Conservation (phyloP, 2,329 filamentous ascomycete species). For the Claviceps humidiphila region DNA sequence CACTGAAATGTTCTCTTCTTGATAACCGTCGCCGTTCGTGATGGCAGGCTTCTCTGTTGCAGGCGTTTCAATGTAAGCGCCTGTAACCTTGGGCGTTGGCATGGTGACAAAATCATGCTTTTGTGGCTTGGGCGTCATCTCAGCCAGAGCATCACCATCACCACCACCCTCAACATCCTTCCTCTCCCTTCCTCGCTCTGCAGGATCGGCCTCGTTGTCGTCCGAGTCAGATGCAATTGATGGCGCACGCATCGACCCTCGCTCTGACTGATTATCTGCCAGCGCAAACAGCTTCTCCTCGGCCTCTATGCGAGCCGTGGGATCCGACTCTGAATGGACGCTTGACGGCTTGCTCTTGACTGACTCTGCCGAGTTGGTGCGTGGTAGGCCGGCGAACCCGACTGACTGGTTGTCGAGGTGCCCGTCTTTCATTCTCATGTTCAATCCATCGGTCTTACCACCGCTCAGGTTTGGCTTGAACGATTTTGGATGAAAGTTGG, state of each 20-base stretch:
- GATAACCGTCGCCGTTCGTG: constrained; percentile 5
- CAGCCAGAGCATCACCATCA: constrained; percentile 17
- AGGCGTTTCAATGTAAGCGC: constrained; percentile 45
- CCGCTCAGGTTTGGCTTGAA: not conserved
- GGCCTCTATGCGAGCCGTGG: constrained; percentile 41
- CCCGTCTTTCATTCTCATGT: constrained; percentile 11
- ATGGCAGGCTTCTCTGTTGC: constrained; percentile 30
- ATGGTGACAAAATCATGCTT: constrained; percentile 33
- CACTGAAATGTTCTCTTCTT: not conserved
- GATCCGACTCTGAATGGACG: constrained; percentile 38
- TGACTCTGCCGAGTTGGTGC: constrained; percentile 32
- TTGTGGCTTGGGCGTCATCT: constrained; percentile 34
- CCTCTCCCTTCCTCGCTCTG: constrained; percentile 12
- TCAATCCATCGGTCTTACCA: not conserved
- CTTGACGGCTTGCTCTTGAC: constrained; percentile 34
- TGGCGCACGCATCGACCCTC: constrained; percentile 36
- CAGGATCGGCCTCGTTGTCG: constrained; percentile 10
- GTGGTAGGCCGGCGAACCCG: constrained; percentile 31
- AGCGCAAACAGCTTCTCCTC: constrained; percentile 45
- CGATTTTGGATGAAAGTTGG: not conserved
- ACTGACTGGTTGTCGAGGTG: constrained; percentile 26
- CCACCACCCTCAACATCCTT: not conserved
- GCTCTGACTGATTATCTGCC: constrained; percentile 40
- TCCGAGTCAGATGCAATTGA: constrained; percentile 25
- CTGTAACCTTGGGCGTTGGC: constrained; percentile 40